Evolutionary conservation across 371 early-diverging fungal species (phyloP), one percentile per base, ranked within the genome.

Genomic region (Apophysomyces ossiformis): DNA sequence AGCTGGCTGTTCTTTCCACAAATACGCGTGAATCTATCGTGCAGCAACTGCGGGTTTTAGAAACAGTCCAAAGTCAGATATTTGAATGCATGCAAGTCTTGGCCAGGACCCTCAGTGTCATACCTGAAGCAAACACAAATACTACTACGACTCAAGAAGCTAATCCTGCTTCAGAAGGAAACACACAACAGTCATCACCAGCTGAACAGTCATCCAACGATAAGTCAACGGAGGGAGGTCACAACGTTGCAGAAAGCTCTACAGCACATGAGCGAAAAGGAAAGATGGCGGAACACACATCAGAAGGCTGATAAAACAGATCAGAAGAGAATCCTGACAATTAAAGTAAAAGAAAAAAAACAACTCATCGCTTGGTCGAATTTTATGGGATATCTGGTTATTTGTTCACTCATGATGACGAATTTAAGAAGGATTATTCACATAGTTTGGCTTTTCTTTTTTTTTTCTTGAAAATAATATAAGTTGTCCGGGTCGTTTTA

Each of bases 51-150:
- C 74, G 73, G 1, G 75, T 89, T 3, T 57, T 92, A 39, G 84
- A 87, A 47, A 72, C 79, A 0, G 81, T 90, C 1, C 89, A 93
- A 65, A 60, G 65, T 1, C 92, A 93, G 70, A 82, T 91, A 50
- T 81, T 85, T 16, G 85, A 87, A 5, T 69, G 86, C 1, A 85
- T 87, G 60, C 83, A 85, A 36, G 72, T 83, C 39, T 69, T 93
- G 59, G 77, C 85, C 7, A 87, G 84, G 50, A 85, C 87, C 1
- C 38, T 86, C 15, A 78, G 80, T 46, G 73, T 79, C 7, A 58
- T 85, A 39, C 87, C 87, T 35, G 62, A 59, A 43, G 13, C 65
- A 57, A 44, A 13, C 37, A 37, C 47, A 26, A 65, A 43, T n/a
- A 7, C 5, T 7, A 7, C 60, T 12, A n/a, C 39, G 21, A 60